phyloP scores from a whole-genome alignment of 2,329 filamentous ascomycete genomes.

The Zalaria obscura region DNA sequence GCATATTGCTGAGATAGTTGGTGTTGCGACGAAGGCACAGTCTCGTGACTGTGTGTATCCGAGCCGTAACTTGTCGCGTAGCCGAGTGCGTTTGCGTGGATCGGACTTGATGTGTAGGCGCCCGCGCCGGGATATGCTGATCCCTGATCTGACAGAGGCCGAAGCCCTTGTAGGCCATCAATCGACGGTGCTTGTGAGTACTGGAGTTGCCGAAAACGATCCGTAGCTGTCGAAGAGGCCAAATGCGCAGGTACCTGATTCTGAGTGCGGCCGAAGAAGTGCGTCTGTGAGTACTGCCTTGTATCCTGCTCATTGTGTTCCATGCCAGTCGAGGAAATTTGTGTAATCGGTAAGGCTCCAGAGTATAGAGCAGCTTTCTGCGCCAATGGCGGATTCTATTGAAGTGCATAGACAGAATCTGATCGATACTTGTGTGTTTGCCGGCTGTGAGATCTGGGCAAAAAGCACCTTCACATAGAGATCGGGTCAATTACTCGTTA shows the following conservation, averaged over 20 bases:
- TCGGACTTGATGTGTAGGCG: not conserved
- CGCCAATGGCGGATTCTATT: not conserved
- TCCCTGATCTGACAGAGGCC: conserved; percentile 40
- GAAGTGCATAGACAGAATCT: not conserved
- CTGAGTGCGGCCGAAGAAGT: conserved; percentile 40
- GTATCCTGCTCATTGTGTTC: conserved; percentile 60
- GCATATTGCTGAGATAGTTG: too few species aligned
- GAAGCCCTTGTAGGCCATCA: not conserved
- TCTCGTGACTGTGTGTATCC: too few species aligned
- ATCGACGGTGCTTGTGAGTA: not conserved
- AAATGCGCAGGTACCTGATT: not conserved
- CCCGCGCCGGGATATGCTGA: not conserved
- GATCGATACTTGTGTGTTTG: too few species aligned
- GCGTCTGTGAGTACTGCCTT: conserved; percentile 61
- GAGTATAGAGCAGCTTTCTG: not conserved
- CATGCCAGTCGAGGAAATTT: conserved; percentile 41
- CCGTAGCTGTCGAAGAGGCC: not conserved
- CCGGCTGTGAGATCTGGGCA: too few species aligned
- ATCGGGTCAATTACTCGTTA: too few species aligned
- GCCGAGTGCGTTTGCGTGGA: not conserved
- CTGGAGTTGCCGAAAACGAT: not conserved
- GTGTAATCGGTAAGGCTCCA: not conserved
- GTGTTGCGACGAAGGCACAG: too few species aligned
- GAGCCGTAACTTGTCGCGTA: not conserved
- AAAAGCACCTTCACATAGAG: too few species aligned